Percentiles rank a stretch among this genome's conserved stretches.
These are phyloP conservation scores for Trametes versicolor DNA, from an alignment of 1,284 basidiomycete species.

Conservation along the genomic window DNA sequence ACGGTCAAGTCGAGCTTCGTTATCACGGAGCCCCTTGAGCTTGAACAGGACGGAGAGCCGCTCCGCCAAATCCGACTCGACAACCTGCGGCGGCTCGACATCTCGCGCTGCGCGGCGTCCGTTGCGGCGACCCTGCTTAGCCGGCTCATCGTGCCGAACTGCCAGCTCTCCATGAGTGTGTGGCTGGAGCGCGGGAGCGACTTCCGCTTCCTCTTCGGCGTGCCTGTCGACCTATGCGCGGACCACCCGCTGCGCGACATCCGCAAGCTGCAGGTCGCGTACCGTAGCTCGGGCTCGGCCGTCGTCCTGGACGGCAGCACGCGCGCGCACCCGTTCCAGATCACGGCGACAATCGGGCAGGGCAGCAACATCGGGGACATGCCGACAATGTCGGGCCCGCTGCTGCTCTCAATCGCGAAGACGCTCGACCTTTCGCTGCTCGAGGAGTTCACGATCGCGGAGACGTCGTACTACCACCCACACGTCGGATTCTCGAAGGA, in stretches of 20 bases:
- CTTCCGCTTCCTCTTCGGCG: slow-evolving; percentile 42
- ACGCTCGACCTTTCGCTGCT: slow-evolving; percentile 40
- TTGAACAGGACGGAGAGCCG: slow-evolving; percentile 35
- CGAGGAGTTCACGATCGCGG: slow-evolving; percentile 44
- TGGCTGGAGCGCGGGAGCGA: slow-evolving; percentile 43
- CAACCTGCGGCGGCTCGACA: slow-evolving; percentile 39
- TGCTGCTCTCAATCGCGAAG: slow-evolving; percentile 39
- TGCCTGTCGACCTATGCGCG: slow-evolving; percentile 38
- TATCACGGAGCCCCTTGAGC: slow-evolving; percentile 27
- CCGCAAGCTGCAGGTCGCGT: slow-evolving; percentile 39
- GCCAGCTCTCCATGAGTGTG: slow-evolving; percentile 40
- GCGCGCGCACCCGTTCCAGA: slow-evolving; percentile 38
- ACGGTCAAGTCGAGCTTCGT: slow-evolving; percentile 39
- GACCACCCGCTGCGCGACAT: slow-evolving; percentile 41
- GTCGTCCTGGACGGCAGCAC: slow-evolving; percentile 40
- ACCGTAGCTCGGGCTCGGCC: slow-evolving; percentile 43
- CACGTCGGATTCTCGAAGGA: slow-evolving; percentile 40
- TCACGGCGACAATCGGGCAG: slow-evolving; percentile 37
- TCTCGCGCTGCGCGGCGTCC: slow-evolving; percentile 39
- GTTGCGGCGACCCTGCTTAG: slow-evolving; percentile 38
- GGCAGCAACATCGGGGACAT: slow-evolving; percentile 43
- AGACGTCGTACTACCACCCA: slow-evolving; percentile 39
- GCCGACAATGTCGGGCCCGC: slow-evolving; percentile 39
- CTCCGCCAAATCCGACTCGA: slow-evolving; percentile 36
- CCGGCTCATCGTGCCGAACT: slow-evolving; percentile 41